Conservation (phyloP, 2,329 filamentous ascomycete genomes). For the Neospermospora avenae region DNA sequence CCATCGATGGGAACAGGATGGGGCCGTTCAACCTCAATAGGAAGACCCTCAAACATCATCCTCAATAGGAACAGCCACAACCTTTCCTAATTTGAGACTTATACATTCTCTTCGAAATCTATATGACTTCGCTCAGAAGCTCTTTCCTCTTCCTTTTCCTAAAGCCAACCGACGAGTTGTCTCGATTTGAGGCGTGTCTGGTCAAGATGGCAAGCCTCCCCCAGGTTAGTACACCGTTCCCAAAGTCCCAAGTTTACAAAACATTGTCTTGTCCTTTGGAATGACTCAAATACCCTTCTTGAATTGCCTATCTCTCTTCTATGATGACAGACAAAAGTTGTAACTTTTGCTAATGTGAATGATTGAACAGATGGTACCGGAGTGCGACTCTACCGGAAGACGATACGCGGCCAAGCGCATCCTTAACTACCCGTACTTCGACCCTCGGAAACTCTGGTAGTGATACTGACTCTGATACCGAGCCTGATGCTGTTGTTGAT, state of each 20-base stretch:
- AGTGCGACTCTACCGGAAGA: too few relatives aligned
- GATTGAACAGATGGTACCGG: too few relatives aligned
- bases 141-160: not conserved
- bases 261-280: too few relatives aligned
- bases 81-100: not conserved
- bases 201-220: not conserved
- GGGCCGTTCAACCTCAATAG: not conserved
- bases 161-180: not conserved
- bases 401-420: not conserved
- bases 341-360: too few relatives aligned
- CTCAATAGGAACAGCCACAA: not conserved
- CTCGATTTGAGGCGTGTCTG: not conserved
- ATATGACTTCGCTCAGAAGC: not conserved
- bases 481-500: not conserved
- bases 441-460: not conserved
- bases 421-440: not conserved
- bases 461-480: not conserved
- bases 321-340: too few relatives aligned
- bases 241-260: too few relatives aligned
- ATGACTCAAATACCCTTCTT: too few relatives aligned
- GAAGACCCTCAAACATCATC: not conserved
- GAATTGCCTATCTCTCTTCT: too few relatives aligned
- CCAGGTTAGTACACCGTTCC: too few relatives aligned
- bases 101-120: not conserved
- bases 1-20: not conserved